Evolutionary conservation across 176 grass and related monocot species (phyloP), one percentile per base, ranked within the genome.

Genomic region (Rhynchospora tenuis): DNA sequence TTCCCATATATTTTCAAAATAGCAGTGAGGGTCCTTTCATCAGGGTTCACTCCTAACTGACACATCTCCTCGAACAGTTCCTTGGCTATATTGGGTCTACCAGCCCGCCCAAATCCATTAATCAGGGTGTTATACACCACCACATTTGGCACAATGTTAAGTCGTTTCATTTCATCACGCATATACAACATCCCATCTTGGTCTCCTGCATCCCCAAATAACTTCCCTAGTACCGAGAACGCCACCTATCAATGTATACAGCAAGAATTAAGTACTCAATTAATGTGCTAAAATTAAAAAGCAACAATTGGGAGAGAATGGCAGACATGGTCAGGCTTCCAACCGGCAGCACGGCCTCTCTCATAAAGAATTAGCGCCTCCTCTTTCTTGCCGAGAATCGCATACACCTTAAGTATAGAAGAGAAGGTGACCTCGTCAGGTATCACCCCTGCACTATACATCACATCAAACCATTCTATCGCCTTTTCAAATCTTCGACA

Each of bases 101-200:
- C 85, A 0, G 92, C 93, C 84, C 88, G 94, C 48, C 95, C 95
- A 0, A 92, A 78, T 5, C 92, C 95, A 69, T 93, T 88, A 24
- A 98, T 89, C 73, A 98, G 83, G 17, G 95, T 89, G 86, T 98
- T 98, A 88, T 98, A 98, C 52, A 98, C 92, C 64, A 98, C 93
- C 60, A 93, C 90, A 78, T 98, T 94, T 79, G 95, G 89, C 68
- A 83, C 85, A 68, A 94, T 47, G 9, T 85, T 89, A 2, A 93
- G 83, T 20, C 87, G 82, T 54, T 83, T 66, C 92, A 98, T 98
- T 85, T 98, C 92, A 48, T 63, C 74, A 27, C 94, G 88, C 43
- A 94, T 90, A 78, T 90, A 93, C 73, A 68, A 74, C 81, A 98
- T 91, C 84, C 90, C 95, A 0, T 98, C 95, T 79, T 90, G 92